Evolutionary conservation across 768 basidiomycete species (phyloP), one percentile per base, ranked within the genome.

Genomic region (Trichaptum fuscoviolaceum): DNA sequence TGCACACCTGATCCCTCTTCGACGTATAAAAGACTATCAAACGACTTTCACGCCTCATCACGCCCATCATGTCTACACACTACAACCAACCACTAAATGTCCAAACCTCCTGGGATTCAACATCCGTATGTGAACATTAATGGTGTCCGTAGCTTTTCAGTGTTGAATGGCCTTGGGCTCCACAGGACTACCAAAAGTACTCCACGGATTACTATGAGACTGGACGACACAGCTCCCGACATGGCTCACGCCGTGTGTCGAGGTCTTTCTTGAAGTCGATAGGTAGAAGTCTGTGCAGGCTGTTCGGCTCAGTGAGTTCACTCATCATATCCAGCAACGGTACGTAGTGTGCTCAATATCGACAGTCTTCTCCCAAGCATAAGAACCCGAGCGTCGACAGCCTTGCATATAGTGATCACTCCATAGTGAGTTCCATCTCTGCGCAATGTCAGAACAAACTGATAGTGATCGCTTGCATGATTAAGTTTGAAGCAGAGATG

Each of bases 401-500:
- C 20, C 42, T 52, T 52, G 42, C 42, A 52, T 52, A 52, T 20
- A 52, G 42, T 12, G 42, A 52, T 52, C 42, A 52, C 42, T 52
- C 42, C 5, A 52, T 52, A 12, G 42, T 52, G 42, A 52, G 42
- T 52, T 52, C 20, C 42, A 52, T 12, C 20, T 52, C 20, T 52
- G 42, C 12, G 15, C 10, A 6, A 6, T 15, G 2, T 20, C 15
- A 12, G 42, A 52, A 20, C 20, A 20, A 20, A 20, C 20, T 52
- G 42, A 52, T 52, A 52, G 6, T 52, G 12, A 52, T 52, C 42
- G 20, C 42, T 52, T 52, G 3, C 20, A 4, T 12, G 42, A 52
- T 52, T 5, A 12, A 52, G 42, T 52, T 52, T 52, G 42, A 36
- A 27, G 69, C 69, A 25, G 67, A 69, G 57, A 63, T 67, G 63